Evolutionary conservation across 345 rosid genomes (phyloP), one percentile per base, ranked within the genome.

Genomic region (Arabidopsis arenosa): DNA sequence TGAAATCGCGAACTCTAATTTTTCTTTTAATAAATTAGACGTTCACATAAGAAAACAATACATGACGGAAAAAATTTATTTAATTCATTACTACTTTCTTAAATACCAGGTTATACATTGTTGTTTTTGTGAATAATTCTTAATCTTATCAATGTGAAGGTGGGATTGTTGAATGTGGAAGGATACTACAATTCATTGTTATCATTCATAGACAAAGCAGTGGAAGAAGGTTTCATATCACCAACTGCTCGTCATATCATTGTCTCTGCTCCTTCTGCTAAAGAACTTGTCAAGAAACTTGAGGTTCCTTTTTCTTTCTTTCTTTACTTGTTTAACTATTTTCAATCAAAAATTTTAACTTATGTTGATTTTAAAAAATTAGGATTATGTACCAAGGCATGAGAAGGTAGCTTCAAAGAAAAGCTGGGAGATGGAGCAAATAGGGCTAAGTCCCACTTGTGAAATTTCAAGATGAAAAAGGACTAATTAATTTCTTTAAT

Each of bases 351-450:
- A 4, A 8, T 2, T 3, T 13, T 14, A 13, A n/a, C 30, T 5
- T 68, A 0, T 39, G 48, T 45, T 21, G 26, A 18, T 43, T 58
- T 28, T 0, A 5, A 30, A 39, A 58, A 5, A 5, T 14, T 62
- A 92, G 98, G 98, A 90, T 63, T 93, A 93, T 73, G 81, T 80
- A 68, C 93, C 96, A 2, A 79, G 81, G 55, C 94, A 90, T 60
- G 92, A 90, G 79, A 86, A 82, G 66, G 96, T 84, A 32, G 96
- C 94, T 7, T 77, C 94, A 14, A 87, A 87, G 86, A 79, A 84
- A 45, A 90, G 83, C 18, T 93, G 98, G 96, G 94, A 92, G 84
- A 86, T 39, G 37, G 89, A 85, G 75, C 90, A 83, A 63, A 71
- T 82, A 43, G 85, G 80, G 7, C 69, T 74, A 67, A 64, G 86